Conservation (phyloP, 768 basidiomycete species). For the Collybia nuda region DNA sequence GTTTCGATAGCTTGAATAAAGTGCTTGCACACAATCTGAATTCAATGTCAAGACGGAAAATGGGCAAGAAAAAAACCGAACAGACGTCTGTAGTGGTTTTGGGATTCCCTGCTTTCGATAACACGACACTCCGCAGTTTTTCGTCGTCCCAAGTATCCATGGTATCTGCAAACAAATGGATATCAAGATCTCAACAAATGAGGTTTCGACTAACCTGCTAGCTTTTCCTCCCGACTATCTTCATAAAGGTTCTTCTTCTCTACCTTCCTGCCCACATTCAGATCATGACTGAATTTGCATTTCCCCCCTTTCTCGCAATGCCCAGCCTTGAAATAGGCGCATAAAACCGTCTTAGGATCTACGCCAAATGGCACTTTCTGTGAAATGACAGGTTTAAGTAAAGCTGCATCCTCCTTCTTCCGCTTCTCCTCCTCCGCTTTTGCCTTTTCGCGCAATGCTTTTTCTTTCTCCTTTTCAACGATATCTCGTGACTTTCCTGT, state of each 20-base stretch:
- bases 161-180: conserved; percentile 57
- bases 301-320: conserved; percentile 91
- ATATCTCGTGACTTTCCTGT: conserved; percentile 79
- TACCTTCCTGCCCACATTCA: conserved; percentile 85
- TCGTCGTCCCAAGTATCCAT: conserved; percentile 99
- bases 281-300: conserved; percentile 97
- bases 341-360: conserved; percentile 93
- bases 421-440: conserved; percentile 82
- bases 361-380: conserved; percentile 95
- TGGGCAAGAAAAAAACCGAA: conserved; percentile 5
- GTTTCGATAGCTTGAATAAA: conserved; percentile 96
- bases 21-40: conserved; percentile 94
- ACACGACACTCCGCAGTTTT: conserved; percentile 85
- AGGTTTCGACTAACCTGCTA: conserved; percentile 48
- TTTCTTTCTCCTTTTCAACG: conserved; percentile 86
- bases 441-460: conserved; percentile 69
- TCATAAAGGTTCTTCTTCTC: conserved; percentile 96
- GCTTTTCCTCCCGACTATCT: conserved; percentile 82
- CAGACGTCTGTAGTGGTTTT: conserved; percentile 87
- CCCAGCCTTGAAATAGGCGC: conserved; percentile 91
- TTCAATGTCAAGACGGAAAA: not conserved
- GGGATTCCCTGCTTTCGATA: conserved; percentile 87
- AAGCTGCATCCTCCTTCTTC: conserved; percentile 79
- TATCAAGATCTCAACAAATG: not conserved
- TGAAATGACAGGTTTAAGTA: conserved; percentile 76